A percentile compares a stretch with the other conserved stretches of the same genome.
Evolutionary conservation across 257 asterid species (phyloP).

Genomic region (Datura wrightii): DNA sequence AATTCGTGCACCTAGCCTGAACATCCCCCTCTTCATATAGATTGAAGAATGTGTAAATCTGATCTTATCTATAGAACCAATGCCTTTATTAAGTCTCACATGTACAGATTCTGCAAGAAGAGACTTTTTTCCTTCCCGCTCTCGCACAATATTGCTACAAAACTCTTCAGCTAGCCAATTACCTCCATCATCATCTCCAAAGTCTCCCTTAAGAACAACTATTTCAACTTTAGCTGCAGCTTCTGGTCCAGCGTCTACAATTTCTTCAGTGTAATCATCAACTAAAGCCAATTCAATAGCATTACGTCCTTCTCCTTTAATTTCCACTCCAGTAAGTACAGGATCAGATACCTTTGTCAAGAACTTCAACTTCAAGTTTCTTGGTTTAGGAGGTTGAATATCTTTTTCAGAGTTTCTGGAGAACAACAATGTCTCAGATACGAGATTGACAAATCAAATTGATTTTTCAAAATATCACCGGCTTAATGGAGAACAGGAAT

Average conservation of each 20-base stretch:
- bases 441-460: background rate
- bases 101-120: constrained; percentile 46
- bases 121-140: constrained; percentile 45
- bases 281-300: constrained; percentile 43
- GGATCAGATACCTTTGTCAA: constrained; percentile 34
- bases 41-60: constrained; percentile 42
- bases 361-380: constrained; percentile 49
- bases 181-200: constrained; percentile 33
- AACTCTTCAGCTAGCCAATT: constrained; percentile 46
- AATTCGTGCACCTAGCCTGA: constrained; percentile 53
- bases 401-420: constrained; percentile 38
- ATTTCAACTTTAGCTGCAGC: constrained; percentile 51
- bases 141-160: constrained; percentile 32
- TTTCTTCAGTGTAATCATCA: constrained; percentile 42
- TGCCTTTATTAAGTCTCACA: constrained; percentile 49
- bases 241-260: constrained; percentile 46
- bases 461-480: background rate
- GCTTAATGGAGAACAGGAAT: background rate
- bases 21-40: constrained; percentile 33
- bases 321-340: constrained; percentile 49
- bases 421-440: constrained; percentile 20
- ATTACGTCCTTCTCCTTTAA: constrained; percentile 46
- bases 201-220: constrained; percentile 47
- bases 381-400: constrained; percentile 28
- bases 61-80: constrained; percentile 36